phyloP scores from a whole-genome alignment of 257 asterid species.

The Penstemon barbatus region DNA sequence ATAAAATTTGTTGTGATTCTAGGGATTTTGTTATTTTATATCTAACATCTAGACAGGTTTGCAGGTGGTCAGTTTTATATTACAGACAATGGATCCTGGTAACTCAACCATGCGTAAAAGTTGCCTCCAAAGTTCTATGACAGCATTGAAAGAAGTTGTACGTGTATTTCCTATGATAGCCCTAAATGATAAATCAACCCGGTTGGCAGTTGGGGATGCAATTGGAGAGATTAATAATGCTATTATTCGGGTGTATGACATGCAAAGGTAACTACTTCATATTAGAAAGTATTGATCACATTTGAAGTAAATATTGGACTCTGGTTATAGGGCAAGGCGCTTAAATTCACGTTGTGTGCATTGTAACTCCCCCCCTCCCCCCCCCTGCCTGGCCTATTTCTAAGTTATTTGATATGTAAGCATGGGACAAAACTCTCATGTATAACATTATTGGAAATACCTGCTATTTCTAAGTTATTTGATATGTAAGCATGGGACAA shows the following conservation, averaged over 20 bases:
- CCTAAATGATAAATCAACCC: slow-evolving; percentile 62
- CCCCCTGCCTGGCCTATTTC: neutral
- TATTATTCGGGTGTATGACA: slow-evolving; percentile 78
- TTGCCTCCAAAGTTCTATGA: slow-evolving; percentile 75
- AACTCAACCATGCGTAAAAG: slow-evolving; percentile 81
- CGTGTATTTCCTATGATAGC: slow-evolving; percentile 92
- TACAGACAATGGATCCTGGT: slow-evolving; percentile 96
- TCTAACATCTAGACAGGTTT: slow-evolving; percentile 87
- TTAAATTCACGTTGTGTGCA: slow-evolving; percentile 8
- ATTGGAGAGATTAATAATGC: slow-evolving; percentile 70
- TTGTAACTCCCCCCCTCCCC: neutral
- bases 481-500: slow-evolving; percentile 9
- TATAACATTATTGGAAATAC: slow-evolving; percentile 1
- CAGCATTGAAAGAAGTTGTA: slow-evolving; percentile 73
- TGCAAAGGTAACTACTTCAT: slow-evolving; percentile 69
- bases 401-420: slow-evolving; percentile 4
- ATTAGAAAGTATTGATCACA: slow-evolving; percentile 10
- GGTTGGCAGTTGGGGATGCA: slow-evolving; percentile 98
- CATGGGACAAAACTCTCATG: slow-evolving; percentile 19
- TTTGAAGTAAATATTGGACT: slow-evolving; percentile 8
- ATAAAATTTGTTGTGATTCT: slow-evolving; percentile 22
- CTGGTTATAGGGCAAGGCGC: neutral
- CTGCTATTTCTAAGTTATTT: slow-evolving; percentile 10
- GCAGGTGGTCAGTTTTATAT: slow-evolving; percentile 86
- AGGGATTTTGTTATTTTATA: slow-evolving; percentile 23